Base-by-base conservation (phyloP, 139 green algal genomes). In the Pycnococcus provasolii region DNA sequence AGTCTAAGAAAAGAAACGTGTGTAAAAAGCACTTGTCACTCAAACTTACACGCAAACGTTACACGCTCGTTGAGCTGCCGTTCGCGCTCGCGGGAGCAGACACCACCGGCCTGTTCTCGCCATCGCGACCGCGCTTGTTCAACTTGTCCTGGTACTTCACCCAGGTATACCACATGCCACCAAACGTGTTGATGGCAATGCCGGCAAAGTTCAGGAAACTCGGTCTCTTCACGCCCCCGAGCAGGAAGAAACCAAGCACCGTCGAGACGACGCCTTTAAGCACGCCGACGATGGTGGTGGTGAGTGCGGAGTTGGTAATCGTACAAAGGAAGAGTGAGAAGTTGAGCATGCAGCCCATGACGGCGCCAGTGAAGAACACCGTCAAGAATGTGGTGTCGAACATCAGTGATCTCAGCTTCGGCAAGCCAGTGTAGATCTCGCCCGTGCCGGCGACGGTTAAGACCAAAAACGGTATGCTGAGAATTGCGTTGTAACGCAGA, bases 221-320 rank as follows among this genome's bases (percentile, higher is more conserved):
- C 37, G 74, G 50, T 5, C 41, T 37, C 59, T 67, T 37, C 44
- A 73, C 79, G 0, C 77, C 80, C 0, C 77, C 76, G 26, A 91
- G 66, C 6, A 88, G 62, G 57, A 91, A 84, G 57, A 91, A 91
- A 0, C 85, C 83, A n/a, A 91, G 64, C 1, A 77, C 45, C 0
- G 80, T 77, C 1, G 15, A 46, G 43, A n/a, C 45, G 9, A 68
- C 62, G 75, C 77, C 53, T 42, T 86, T 86, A 41, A 90, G 68
- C 53, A 88, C 81, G 2, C 86, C 86, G 1, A 92, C 85, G 51
- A 92, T 84, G 39, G 80, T 88, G 8, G 86, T 92, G 5, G 84
- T 92, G 9, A 92, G 80, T 1, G 86, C 86, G 3, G 74, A 83
- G 65, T 87, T 92, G 65, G 71, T 45, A 46, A 85, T 69, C 0